Conservation (phyloP, 345 rosid species). For the Passiflora organensis region DNA sequence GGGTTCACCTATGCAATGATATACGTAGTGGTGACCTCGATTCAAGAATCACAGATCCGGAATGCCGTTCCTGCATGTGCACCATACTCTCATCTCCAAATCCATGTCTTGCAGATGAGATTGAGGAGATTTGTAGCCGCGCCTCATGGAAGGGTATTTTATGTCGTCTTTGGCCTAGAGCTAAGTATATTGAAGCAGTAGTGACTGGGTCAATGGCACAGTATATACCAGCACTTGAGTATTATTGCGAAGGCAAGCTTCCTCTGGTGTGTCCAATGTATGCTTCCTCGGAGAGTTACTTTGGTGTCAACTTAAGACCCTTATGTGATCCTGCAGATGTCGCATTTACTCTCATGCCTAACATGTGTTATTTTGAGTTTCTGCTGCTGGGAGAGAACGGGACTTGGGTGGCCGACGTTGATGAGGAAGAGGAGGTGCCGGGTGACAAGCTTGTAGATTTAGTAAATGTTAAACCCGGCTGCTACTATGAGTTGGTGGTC, state of each 20-base stretch:
- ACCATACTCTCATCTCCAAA: slow-evolving; percentile 30
- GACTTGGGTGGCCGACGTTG: slow-evolving; percentile 32
- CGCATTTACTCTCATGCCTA: slow-evolving; percentile 54
- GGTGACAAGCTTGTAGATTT: slow-evolving; percentile 44
- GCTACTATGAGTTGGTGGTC: slow-evolving; percentile 56
- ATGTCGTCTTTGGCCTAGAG: slow-evolving; percentile 55
- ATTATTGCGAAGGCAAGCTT: slow-evolving; percentile 50
- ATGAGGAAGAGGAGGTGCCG: slow-evolving; percentile 46
- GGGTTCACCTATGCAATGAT: slow-evolving; percentile 47
- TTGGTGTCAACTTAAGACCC: slow-evolving; percentile 64
- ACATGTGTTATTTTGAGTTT: slow-evolving; percentile 62
- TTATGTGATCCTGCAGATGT: slow-evolving; percentile 52
- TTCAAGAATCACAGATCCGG: slow-evolving; percentile 39
- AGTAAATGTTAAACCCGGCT: slow-evolving; percentile 44
- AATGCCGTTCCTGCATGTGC: slow-evolving; percentile 40
- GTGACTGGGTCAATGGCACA: slow-evolving; percentile 74
- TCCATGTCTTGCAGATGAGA: slow-evolving; percentile 45
- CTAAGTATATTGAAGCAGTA: slow-evolving; percentile 65
- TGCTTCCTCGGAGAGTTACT: slow-evolving; percentile 68
- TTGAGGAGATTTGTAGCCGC: slow-evolving; percentile 42
- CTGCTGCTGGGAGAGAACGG: slow-evolving; percentile 52
- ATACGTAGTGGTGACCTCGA: slow-evolving; percentile 43
- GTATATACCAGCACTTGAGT: slow-evolving; percentile 51
- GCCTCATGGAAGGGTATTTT: slow-evolving; percentile 60
- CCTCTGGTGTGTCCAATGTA: slow-evolving; percentile 61